Conservation (phyloP, 2,329 filamentous ascomycete species). For the Cryphonectria radicalis region DNA sequence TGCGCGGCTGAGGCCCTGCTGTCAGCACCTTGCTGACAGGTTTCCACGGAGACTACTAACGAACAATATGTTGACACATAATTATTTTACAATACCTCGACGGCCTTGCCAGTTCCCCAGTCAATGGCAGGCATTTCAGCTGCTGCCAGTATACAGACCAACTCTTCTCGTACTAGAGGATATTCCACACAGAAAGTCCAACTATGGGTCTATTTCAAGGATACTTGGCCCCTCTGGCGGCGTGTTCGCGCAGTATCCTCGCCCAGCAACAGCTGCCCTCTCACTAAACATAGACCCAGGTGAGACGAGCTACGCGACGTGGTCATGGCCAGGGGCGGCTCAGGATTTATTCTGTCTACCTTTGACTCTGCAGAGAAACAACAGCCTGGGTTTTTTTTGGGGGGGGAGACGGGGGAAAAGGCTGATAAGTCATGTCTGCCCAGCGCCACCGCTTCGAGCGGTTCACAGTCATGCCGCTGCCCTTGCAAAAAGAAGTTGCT, state of each 20-base stretch:
- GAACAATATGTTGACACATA: background rate
- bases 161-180: background rate
- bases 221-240: background rate
- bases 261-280: background rate
- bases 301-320: background rate
- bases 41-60: background rate
- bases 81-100: background rate
- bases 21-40: conserved; percentile 1
- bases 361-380: background rate
- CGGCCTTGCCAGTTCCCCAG: background rate
- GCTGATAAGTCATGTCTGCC: background rate
- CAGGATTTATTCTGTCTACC: background rate
- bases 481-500: no score
- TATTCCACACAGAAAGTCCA: background rate
- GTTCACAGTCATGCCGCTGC: background rate
- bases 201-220: background rate
- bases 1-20: background rate
- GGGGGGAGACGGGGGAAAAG: no score
- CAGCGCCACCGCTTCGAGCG: background rate
- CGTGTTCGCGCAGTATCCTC: background rate
- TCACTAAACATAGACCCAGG: background rate
- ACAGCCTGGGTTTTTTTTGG: background rate
- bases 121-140: background rate
- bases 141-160: background rate
- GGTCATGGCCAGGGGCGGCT: background rate